Percentiles rank a stretch among this genome's conserved stretches.
Conservation (phyloP, 331 rosid genomes). For the Malus hybrid region DNA sequence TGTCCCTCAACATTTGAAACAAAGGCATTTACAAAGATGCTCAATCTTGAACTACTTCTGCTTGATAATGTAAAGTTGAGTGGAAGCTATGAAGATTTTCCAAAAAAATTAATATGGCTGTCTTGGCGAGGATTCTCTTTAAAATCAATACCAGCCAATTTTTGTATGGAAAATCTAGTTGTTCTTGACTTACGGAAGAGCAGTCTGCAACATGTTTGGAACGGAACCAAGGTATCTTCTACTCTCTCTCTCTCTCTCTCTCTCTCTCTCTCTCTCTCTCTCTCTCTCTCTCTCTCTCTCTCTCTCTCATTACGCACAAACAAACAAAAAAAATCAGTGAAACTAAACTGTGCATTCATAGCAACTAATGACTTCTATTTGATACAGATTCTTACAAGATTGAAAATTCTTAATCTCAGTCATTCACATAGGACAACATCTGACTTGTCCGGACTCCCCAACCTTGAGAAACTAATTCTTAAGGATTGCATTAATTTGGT, state of each 20-base stretch:
- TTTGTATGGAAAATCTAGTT: background rate
- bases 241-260: too few relatives aligned
- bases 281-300: background rate
- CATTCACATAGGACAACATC: constrained; percentile 1
- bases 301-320: too few relatives aligned
- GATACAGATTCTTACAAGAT: background rate
- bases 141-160: background rate
- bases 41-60: background rate
- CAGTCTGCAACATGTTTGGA: background rate
- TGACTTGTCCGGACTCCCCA: background rate
- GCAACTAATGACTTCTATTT: background rate
- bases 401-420: constrained; percentile 2
- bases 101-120: background rate
- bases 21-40: background rate
- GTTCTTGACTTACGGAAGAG: background rate
- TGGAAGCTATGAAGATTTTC: constrained; percentile 1
- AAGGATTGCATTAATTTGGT: background rate
- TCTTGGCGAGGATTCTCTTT: background rate
- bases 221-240: background rate
- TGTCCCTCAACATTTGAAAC: background rate
- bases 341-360: background rate
- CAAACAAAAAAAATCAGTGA: too few relatives aligned
- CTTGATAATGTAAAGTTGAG: background rate
- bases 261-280: background rate
- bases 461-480: background rate